Conservation (phyloP, 495 filamentous ascomycete genomes). For the Hypoxylon fragiforme region DNA sequence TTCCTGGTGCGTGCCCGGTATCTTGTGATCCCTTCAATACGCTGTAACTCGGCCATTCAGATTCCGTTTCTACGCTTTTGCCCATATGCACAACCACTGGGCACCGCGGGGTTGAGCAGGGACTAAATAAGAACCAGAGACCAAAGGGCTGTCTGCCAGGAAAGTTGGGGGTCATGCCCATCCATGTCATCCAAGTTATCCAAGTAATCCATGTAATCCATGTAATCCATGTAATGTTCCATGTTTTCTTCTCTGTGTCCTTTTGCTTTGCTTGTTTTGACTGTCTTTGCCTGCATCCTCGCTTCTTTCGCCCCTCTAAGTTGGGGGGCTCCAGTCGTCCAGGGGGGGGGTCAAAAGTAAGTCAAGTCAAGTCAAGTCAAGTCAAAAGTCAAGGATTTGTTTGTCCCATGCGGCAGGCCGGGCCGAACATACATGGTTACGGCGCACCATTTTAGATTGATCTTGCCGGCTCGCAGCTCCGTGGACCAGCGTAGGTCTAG, state of each 20-base stretch:
- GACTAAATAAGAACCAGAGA: slow-evolving; percentile 37
- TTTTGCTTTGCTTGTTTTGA: no score
- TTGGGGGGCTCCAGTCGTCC: no score
- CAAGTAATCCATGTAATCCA: no score
- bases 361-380: no score
- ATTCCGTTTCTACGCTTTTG: slow-evolving; percentile 34
- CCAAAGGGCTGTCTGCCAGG: neutral
- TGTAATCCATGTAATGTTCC: no score
- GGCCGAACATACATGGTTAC: slow-evolving; percentile 37
- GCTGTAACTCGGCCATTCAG: slow-evolving; percentile 42
- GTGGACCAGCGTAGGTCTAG: slow-evolving; percentile 22
- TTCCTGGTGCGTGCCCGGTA: slow-evolving; percentile 35
- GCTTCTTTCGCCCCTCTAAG: no score
- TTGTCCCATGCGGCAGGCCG: slow-evolving; percentile 37
- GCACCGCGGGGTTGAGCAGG: slow-evolving; percentile 39
- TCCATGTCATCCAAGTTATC: no score
- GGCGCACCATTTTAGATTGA: slow-evolving; percentile 38
- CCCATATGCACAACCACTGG: slow-evolving; percentile 16
- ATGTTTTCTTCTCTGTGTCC: no score
- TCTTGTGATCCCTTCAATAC: slow-evolving; percentile 38
- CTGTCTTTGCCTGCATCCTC: no score
- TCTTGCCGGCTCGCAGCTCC: slow-evolving; percentile 38
- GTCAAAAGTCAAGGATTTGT: slow-evolving; percentile 26
- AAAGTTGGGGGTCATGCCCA: neutral
- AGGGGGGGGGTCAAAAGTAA: neutral